Conservation (phyloP, 805 yeast species). For the Yarrowia deformans region DNA sequence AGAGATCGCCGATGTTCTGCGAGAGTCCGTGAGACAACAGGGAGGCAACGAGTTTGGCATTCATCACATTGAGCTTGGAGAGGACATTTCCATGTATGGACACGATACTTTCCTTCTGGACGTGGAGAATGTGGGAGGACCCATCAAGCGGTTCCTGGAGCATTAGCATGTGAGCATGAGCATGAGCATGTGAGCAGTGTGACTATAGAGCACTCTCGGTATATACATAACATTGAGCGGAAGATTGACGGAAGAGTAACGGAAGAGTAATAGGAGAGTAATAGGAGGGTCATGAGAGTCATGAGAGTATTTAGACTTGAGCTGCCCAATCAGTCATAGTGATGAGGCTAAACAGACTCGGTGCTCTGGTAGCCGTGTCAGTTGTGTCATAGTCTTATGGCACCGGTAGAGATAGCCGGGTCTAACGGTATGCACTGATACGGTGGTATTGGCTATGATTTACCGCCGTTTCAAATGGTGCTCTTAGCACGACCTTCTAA, state of each 20-base stretch:
- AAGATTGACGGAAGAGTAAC: not conserved
- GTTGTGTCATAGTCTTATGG: not conserved
- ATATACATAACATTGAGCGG: not conserved
- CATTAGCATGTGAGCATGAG: constrained; percentile 8
- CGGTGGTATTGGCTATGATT: too few relatives aligned
- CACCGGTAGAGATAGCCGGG: not conserved
- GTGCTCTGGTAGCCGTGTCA: constrained; percentile 9
- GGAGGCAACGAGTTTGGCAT: constrained; percentile 54
- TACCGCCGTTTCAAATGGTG: too few relatives aligned
- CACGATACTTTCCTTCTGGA: constrained; percentile 90
- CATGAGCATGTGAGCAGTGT: not conserved
- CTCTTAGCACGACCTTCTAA: too few relatives aligned
- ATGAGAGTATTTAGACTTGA: not conserved
- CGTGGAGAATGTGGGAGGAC: constrained; percentile 78
- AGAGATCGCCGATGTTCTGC: constrained; percentile 72
- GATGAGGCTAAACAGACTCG: constrained; percentile 7
- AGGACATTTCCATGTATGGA: constrained; percentile 80
- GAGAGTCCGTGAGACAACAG: constrained; percentile 49
- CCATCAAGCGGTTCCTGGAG: constrained; percentile 69
- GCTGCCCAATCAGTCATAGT: not conserved
- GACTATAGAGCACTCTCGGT: constrained; percentile 26
- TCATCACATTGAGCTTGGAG: constrained; percentile 75
- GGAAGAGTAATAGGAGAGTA: too few relatives aligned
- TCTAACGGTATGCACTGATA: not conserved
- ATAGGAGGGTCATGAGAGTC: too few relatives aligned